Percentiles rank a stretch among this genome's conserved stretches.
These are phyloP conservation scores for Tarenaya hassleriana DNA, from an alignment of 345 rosid species.

Conservation along the genomic window DNA sequence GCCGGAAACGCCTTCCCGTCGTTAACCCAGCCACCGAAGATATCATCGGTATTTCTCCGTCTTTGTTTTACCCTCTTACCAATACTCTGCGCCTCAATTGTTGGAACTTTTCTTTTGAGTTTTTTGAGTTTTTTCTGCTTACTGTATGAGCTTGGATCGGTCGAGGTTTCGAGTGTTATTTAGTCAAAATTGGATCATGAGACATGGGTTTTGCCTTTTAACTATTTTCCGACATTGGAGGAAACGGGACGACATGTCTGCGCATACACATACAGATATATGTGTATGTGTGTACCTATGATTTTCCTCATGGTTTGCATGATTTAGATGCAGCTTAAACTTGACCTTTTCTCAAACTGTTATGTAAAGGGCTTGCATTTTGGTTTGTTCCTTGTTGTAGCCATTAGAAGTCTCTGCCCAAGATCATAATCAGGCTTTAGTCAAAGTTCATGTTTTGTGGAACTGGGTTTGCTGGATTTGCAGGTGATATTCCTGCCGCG, in stretches of 20 bases:
- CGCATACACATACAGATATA: no score
- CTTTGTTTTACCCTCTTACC: background rate
- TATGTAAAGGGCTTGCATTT: no score
- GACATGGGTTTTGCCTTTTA: no score
- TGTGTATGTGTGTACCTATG: no score
- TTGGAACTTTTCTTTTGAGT: background rate
- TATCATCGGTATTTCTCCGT: constrained; percentile 46
- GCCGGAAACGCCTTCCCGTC: constrained; percentile 60
- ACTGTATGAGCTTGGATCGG: background rate
- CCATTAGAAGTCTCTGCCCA: constrained; percentile 5
- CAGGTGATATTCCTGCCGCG: constrained; percentile 94
- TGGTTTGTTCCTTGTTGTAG: background rate
- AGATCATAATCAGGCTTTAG: background rate
- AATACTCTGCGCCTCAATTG: no score
- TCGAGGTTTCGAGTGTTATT: constrained; percentile 2
- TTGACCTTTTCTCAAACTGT: no score
- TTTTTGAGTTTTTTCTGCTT: constrained; percentile 2
- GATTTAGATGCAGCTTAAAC: no score
- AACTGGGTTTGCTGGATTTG: constrained; percentile 18
- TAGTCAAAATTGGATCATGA: no score
- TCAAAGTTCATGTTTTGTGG: background rate
- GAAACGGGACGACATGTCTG: no score
- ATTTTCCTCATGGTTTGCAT: background rate
- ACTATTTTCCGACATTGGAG: no score
- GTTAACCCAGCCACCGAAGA: constrained; percentile 76